Conservation (phyloP, 2,329 filamentous ascomycete genomes). For the Thermomyces lanuginosus region DNA sequence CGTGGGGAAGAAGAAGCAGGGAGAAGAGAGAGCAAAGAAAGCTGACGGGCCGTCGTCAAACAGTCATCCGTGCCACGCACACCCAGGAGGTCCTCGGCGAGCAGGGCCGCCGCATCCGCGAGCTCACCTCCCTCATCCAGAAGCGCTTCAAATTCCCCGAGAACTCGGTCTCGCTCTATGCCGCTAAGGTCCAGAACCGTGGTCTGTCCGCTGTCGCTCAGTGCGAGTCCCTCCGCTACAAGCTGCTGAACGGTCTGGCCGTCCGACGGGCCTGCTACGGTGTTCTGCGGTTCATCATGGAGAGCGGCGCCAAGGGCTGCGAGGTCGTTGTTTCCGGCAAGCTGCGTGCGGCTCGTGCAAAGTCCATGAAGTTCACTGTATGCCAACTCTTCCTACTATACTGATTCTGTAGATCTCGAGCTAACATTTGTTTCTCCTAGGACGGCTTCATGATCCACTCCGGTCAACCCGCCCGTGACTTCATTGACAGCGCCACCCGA, state of each 20-base stretch:
- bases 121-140: constrained; percentile 99
- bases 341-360: constrained; percentile 95
- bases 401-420: not conserved
- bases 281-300: constrained; percentile 99
- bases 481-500: constrained; percentile 95
- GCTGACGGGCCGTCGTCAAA: constrained; percentile 18
- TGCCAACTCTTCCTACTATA: constrained; percentile 13
- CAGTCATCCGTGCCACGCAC: constrained; percentile 96
- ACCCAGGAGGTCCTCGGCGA: constrained; percentile 99
- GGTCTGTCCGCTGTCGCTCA: constrained; percentile 99
- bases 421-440: constrained; percentile 21
- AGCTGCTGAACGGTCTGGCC: constrained; percentile 98
- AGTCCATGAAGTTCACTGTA: constrained; percentile 99
- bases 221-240: constrained; percentile 99
- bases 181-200: constrained; percentile 99
- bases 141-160: constrained; percentile 99
- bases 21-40: constrained; percentile 8
- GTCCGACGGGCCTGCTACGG: constrained; percentile 98
- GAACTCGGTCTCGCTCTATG: constrained; percentile 99
- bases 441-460: constrained; percentile 99
- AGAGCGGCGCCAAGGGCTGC: constrained; percentile 98
- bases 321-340: constrained; percentile 99
- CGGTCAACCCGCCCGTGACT: constrained; percentile 97
- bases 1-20: constrained; percentile 3
- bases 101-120: constrained; percentile 98